Base-by-base conservation (phyloP, 2,329 filamentous ascomycete genomes). In the Alternaria sp. region DNA sequence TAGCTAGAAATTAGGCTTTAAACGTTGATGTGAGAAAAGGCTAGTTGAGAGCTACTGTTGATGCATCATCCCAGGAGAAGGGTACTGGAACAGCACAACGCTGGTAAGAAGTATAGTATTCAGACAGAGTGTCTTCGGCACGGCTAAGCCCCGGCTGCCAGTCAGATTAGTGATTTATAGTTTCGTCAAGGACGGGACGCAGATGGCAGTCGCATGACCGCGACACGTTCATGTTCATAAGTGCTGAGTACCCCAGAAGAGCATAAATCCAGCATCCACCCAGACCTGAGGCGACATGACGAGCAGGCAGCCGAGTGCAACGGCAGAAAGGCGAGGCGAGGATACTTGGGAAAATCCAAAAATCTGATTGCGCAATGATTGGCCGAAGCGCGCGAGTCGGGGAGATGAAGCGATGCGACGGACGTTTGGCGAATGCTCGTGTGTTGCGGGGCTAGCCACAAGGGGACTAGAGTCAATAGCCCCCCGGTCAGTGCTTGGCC, bases 351-450 rank as follows among this genome's bases (percentile, higher is more conserved):
- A 71, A 58, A 67, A 56, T 53, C 51, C 26, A 59, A 47, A 41
- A 25, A 25, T 23, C 26, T 20, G 50, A 26, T 21, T 10, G n/a
- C 28, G 63, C 26, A 58, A 33, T 72, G 71, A 76, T 76, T 76
- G 73, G 74, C 58, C 43, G 14, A 9, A 46, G 44, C 37, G 57
- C 69, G 68, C 64, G 77, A 78, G 70, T 79, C 76, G 70, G 68
- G 74, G 75, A 78, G 71, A 79, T 79, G 76, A 79, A 68, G 71
- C 67, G 68, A 68, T 66, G 67, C 60, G 61, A 65, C 64, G 71
- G 72, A 72, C 67, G 71, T 76, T 77, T 77, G 65, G 64, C 66
- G 67, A 68, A 60, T 70, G 64, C 63, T 66, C 59, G 63, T 55
- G 51, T 49, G 6, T 50, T 50, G 50, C 51, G 26, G 59, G 41